Base-by-base conservation (phyloP, 2,329 filamentous ascomycete genomes). In the Cladobotryum protrusum region DNA sequence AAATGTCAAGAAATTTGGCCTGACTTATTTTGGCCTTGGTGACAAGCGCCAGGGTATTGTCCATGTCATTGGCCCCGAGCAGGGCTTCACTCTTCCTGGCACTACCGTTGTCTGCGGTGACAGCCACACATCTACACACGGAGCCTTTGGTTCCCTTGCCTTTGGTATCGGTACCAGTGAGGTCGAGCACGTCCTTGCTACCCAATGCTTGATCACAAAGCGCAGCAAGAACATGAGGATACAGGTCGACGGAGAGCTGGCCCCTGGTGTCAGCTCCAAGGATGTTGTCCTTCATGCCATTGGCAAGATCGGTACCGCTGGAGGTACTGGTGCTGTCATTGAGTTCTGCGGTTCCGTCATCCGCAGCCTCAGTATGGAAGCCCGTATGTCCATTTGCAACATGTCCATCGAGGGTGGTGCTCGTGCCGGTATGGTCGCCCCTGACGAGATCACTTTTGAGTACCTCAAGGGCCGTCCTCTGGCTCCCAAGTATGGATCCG, bases 191-290 rank as follows among this genome's bases (percentile, higher is more conserved):
- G 93, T 99, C 55, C 81, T 99, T 50, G 93, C 93, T 47, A 97
- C 93, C 13, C 93, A 97, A 71, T 96, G 90, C 53, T 76, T 99
- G 58, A 90, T 96, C 68, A 95, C 91, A 56, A 89, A 89, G 74
- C 81, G 90, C 65, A 96, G 89, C 73, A 97, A 96, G 77, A 97
- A 99, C 77, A 97, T 99, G 92, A 86, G 89, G 64, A 86, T 99
- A 62, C 88, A 96, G 71, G 88, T 97, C 54, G 89, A 97, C 58
- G 93, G 93, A 48, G 84, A 92, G 68, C 81, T 97, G 50, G 81
- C 86, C 33, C 86, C 91, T 4, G 93, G 93, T 55, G 93, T 97
- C 51, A 95, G 87, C 72, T 95, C 89, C 67, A 99, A 99, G 74
- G 93, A 99, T 63, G 85, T 97, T 54, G 82, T 97, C 58, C 83